phyloP scores from a whole-genome alignment of 495 filamentous ascomycete species.

The Lasiosphaeria ovina region DNA sequence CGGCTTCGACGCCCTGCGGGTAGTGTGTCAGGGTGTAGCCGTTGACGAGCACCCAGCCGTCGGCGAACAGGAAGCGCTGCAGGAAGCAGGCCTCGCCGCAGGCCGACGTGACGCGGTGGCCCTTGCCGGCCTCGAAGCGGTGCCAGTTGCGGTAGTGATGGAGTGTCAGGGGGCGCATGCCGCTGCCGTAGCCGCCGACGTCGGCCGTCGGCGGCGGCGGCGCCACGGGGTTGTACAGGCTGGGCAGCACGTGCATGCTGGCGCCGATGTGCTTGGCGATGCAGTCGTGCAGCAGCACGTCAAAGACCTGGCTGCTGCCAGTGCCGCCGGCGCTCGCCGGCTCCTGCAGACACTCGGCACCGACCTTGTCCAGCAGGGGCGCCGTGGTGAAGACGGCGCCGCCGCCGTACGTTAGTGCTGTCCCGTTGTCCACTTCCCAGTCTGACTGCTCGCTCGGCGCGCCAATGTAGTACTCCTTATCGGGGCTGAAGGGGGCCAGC shows the following conservation, averaged over 20 bases:
- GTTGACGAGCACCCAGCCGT: constrained; percentile 57
- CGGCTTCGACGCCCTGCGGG: constrained; percentile 33
- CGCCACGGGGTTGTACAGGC: constrained; percentile 38
- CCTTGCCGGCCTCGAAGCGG: constrained; percentile 47
- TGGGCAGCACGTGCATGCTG: constrained; percentile 49
- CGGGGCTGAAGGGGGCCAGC: constrained; percentile 46
- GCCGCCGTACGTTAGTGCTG: constrained; percentile 56
- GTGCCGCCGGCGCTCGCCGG: constrained; percentile 3
- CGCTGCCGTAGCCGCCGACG: constrained; percentile 57
- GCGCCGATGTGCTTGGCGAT: constrained; percentile 50
- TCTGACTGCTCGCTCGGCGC: constrained; percentile 54
- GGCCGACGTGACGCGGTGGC: constrained; percentile 44
- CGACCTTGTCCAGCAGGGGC: constrained; percentile 45
- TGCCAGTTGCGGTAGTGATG: constrained; percentile 61
- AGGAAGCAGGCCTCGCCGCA: constrained; percentile 58
- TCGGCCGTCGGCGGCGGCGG: constrained; percentile 34
- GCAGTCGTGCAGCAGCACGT: constrained; percentile 50
- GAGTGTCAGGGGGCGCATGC: constrained; percentile 51
- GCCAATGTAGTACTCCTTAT: constrained; percentile 52
- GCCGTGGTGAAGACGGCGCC: constrained; percentile 58
- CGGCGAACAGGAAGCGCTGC: constrained; percentile 55
- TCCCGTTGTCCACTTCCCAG: constrained; percentile 38
- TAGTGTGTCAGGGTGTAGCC: constrained; percentile 56
- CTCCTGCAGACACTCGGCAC: constrained; percentile 32
- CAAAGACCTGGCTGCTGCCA: constrained; percentile 24